Base-by-base conservation (phyloP, 495 filamentous ascomycete genomes). In the Pyrenula massariospora region DNA sequence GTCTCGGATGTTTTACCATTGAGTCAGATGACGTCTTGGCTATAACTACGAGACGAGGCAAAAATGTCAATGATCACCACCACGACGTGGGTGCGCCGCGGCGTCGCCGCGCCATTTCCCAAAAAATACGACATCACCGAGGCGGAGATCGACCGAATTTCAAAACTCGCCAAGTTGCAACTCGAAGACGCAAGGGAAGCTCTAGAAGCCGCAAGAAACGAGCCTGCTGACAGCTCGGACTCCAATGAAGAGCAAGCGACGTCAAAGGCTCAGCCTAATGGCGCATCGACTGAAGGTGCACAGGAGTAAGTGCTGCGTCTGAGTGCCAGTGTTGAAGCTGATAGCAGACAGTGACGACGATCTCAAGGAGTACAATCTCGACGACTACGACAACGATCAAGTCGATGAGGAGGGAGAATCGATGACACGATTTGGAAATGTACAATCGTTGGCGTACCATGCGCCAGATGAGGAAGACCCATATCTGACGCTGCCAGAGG, bases 41-140 rank as follows among this genome's bases (percentile, higher is more conserved):
- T n/a, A n/a, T n/a, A n/a, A n/a, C n/a, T n/a, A n/a, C n/a, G n/a
- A n/a, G n/a, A n/a, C n/a, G n/a, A n/a, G n/a, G n/a, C n/a, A n/a
- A n/a, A 59, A 58, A 84, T 84, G 83, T 85, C 84, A 65, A 97
- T 96, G 92, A 95, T 99, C 56, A 97, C 94, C 21, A 87, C 89
- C 36, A 88, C 91, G 0, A 69, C 86, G 2, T 99, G 93, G 93
- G 92, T 97, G 62, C 90, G 89, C 57, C 87, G 91, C 19, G 94
- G 94, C 49, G 89, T 91, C 70, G 89, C 94, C 25, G 91, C 93
- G 53, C 85, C 86, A 58, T 95, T 95, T 63, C 93, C 93, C 1
- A 84, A 78, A 2, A 93, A 89, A 71, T 93, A 93, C 68, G 84
- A 87, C 25, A 89, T 97, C 61, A 85, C 95, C 66, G 93, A 99